A percentile compares a stretch with the other conserved stretches of the same genome.
These are phyloP conservation scores for Typha latifolia DNA, from an alignment of 176 grass and related monocot genomes.

Conservation along the genomic window DNA sequence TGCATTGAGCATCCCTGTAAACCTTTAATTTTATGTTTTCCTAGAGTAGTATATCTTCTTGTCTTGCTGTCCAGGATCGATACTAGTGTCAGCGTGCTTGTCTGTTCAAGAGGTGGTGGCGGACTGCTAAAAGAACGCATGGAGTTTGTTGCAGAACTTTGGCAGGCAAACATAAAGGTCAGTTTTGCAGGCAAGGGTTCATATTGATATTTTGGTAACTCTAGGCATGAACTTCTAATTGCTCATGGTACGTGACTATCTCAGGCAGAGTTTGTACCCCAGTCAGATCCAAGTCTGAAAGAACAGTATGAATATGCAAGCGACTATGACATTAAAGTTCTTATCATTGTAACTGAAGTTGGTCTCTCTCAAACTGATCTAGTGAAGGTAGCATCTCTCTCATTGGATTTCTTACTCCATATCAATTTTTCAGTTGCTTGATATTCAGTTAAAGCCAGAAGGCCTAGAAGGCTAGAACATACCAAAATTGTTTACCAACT, in stretches of 20 bases:
- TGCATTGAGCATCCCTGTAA: neutral
- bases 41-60: neutral
- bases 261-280: conserved; percentile 83
- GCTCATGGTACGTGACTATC: neutral
- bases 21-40: neutral
- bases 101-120: conserved; percentile 89
- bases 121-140: conserved; percentile 77
- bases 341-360: conserved; percentile 87
- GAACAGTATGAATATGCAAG: conserved; percentile 98
- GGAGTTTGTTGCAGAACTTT: conserved; percentile 81
- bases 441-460: too few relatives aligned
- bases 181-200: neutral
- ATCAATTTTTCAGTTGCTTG: too few relatives aligned
- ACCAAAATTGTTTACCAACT: too few relatives aligned
- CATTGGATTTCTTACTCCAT: neutral
- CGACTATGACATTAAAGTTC: conserved; percentile 82
- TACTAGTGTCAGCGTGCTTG: conserved; percentile 66
- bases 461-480: too few relatives aligned
- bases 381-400: conserved; percentile 58
- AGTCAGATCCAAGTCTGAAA: conserved; percentile 85
- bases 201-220: neutral
- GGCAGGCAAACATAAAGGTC: conserved; percentile 93
- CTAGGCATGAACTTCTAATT: neutral
- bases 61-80: conserved; percentile 47
- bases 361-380: conserved; percentile 63